Percentiles rank a stretch among this genome's conserved stretches.
phyloP scores from a whole-genome alignment of 306 rosid species.

The Dalbergia oliveri region DNA sequence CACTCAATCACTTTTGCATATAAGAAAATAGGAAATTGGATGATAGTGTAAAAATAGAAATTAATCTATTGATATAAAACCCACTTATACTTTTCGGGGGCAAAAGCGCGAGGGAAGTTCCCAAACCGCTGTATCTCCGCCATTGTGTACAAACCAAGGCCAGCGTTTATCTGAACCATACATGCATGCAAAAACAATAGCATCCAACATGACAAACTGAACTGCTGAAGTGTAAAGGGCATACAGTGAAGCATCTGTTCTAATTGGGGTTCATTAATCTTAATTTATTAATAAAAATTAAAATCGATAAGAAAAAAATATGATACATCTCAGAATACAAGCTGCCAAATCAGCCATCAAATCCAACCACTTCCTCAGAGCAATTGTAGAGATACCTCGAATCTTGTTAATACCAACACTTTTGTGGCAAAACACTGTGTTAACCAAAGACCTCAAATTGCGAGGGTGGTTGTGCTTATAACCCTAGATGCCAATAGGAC shows the following conservation, averaged over 20 bases:
- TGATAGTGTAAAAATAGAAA: no score
- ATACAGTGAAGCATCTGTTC: slow-evolving; percentile 25
- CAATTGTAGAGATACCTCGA: slow-evolving; percentile 28
- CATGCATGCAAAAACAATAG: not conserved
- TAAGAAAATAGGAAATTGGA: no score
- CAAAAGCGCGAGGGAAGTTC: not conserved
- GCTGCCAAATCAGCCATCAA: slow-evolving; percentile 49
- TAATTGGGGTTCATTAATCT: slow-evolving; percentile 21
- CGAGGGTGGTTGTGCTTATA: slow-evolving; percentile 27
- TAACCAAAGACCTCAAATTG: slow-evolving; percentile 38
- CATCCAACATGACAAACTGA: slow-evolving; percentile 15
- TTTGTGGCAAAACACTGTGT: slow-evolving; percentile 18
- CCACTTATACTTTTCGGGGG: not conserved
- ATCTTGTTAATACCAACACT: slow-evolving; percentile 35
- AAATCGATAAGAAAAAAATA: not conserved
- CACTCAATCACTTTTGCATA: no score
- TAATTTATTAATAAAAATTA: slow-evolving; percentile 31
- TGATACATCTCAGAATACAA: slow-evolving; percentile 43
- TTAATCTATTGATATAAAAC: not conserved
- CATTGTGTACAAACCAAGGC: slow-evolving; percentile 1
- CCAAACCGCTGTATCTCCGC: not conserved
- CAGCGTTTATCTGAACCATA: slow-evolving; percentile 20
- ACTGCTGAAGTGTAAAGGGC: slow-evolving; percentile 3
- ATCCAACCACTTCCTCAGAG: slow-evolving; percentile 30
- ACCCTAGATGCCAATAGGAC: slow-evolving; percentile 37